phyloP scores from a whole-genome alignment of 805 yeast genomes.

The Yarrowia sp. region DNA sequence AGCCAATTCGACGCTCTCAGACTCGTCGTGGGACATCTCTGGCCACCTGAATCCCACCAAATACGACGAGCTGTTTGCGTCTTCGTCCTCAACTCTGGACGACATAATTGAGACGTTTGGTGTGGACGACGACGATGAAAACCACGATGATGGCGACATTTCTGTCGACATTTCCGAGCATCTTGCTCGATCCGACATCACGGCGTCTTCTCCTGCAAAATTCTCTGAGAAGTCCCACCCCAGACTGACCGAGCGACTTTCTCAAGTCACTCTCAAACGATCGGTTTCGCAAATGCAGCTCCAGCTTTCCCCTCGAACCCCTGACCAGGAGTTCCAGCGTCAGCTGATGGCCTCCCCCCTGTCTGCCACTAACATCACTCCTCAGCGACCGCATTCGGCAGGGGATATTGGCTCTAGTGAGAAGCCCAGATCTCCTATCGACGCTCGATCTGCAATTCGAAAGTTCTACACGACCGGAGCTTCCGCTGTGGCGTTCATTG shows the following conservation, averaged over 20 bases:
- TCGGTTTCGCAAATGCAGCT: conserved; percentile 12
- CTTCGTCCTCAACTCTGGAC: conserved; percentile 34
- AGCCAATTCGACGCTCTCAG: conserved; percentile 6
- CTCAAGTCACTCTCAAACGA: conserved; percentile 5
- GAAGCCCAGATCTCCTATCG: conserved; percentile 19
- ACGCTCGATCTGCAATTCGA: conserved; percentile 11
- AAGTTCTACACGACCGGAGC: conserved; percentile 23
- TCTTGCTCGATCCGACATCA: conserved; percentile 5
- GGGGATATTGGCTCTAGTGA: not conserved
- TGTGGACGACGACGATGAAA: not conserved
- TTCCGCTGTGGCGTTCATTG: conserved; percentile 23
- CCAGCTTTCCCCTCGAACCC: conserved; percentile 10
- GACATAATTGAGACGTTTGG: conserved; percentile 33
- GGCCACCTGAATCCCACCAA: conserved; percentile 4
- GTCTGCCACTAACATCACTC: not conserved
- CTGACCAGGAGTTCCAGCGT: conserved; percentile 12
- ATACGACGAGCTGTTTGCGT: conserved; percentile 28
- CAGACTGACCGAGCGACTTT: not conserved
- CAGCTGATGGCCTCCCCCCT: conserved; percentile 4
- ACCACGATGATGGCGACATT: not conserved
- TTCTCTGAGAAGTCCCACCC: not conserved
- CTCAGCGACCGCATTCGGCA: conserved; percentile 15
- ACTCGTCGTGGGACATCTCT: conserved; percentile 24
- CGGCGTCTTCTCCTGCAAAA: not conserved
- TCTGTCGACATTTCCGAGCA: conserved; percentile 14